These are phyloP conservation scores for Camelina laxa DNA, from an alignment of 345 rosid species.

Conservation along the genomic window DNA sequence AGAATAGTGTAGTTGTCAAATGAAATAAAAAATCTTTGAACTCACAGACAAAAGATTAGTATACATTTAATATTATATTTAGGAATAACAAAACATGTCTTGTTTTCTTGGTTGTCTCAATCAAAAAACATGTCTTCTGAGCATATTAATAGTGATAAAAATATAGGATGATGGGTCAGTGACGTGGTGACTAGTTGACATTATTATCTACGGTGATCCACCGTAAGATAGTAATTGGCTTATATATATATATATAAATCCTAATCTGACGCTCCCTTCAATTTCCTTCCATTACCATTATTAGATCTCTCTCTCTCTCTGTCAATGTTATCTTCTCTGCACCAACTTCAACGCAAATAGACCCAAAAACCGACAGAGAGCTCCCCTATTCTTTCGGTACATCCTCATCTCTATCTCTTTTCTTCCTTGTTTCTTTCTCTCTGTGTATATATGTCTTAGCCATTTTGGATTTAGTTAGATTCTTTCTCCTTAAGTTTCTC, in stretches of 20 bases:
- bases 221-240: slow-evolving; percentile 8
- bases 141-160: background rate
- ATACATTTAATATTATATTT: too few species aligned
- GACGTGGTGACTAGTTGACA: slow-evolving; percentile 43
- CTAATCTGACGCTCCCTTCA: slow-evolving; percentile 27
- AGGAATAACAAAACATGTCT: too few species aligned
- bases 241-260: slow-evolving; percentile 25
- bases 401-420: slow-evolving; percentile 24
- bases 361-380: slow-evolving; percentile 23
- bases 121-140: background rate
- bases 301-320: slow-evolving; percentile 30
- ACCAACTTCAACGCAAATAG: slow-evolving; percentile 38
- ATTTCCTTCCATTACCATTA: slow-evolving; percentile 15
- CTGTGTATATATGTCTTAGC: slow-evolving; percentile 16
- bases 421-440: slow-evolving; percentile 9
- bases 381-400: slow-evolving; percentile 35
- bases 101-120: background rate
- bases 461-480: slow-evolving; percentile 14
- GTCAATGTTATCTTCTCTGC: slow-evolving; percentile 35
- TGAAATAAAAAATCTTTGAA: too few species aligned
- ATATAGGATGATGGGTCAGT: background rate
- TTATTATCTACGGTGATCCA: slow-evolving; percentile 33
- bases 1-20: background rate
- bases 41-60: too few species aligned
- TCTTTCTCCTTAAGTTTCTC: background rate